These are phyloP conservation scores for Pezicula rhizophila DNA, from an alignment of 2,329 filamentous ascomycete species.

Conservation along the genomic window DNA sequence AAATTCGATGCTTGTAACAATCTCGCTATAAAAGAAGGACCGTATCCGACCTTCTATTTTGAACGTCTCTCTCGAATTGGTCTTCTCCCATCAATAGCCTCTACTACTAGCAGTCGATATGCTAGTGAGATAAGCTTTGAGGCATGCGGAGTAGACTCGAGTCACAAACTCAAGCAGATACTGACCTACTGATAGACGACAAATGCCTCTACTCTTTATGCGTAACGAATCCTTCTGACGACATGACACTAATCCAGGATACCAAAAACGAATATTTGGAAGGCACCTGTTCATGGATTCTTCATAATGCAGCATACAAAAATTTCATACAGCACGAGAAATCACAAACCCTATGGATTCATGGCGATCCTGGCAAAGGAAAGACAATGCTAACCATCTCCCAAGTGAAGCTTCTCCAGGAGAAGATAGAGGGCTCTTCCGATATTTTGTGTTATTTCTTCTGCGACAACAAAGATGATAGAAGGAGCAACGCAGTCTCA, in stretches of 20 bases:
- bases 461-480: conserved; percentile 33
- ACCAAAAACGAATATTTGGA: background rate
- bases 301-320: background rate
- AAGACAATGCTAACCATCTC: conserved; percentile 28
- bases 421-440: background rate
- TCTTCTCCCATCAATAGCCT: no score
- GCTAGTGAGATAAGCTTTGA: no score
- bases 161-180: no score
- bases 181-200: no score
- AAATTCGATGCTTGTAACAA: no score
- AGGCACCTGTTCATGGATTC: conserved; percentile 18
- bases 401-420: conserved; percentile 5
- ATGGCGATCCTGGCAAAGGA: conserved; percentile 28
- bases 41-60: no score
- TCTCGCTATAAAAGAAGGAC: no score
- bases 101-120: no score
- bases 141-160: no score
- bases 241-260: background rate
- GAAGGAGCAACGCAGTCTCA: conserved; percentile 31
- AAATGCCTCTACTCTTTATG: background rate
- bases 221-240: background rate
- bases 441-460: conserved; percentile 29
- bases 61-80: no score
- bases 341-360: conserved; percentile 26
- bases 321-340: conserved; percentile 13